Conservation (phyloP, 768 basidiomycete species). For the Mycena metata region DNA sequence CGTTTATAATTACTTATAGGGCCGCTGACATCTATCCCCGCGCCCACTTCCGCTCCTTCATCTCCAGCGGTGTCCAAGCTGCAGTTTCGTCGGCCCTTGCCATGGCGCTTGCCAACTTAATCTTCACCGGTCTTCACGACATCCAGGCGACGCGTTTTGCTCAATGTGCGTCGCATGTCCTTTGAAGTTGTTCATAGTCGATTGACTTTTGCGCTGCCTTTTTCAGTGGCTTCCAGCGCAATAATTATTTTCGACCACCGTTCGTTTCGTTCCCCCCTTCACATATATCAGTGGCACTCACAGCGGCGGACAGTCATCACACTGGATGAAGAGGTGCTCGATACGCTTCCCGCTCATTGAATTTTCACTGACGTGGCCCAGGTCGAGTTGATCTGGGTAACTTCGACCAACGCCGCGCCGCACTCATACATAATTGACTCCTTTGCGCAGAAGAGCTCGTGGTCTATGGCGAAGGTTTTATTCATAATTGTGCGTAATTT, state of each 20-base stretch:
- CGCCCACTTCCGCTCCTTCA: constrained; percentile 30
- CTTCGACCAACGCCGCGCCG: constrained; percentile 13
- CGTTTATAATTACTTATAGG: constrained; percentile 14
- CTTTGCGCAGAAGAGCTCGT: constrained; percentile 59
- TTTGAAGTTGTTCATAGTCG: not conserved
- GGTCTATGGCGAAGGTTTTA: constrained; percentile 67
- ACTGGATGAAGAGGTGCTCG: constrained; percentile 63
- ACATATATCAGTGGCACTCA: constrained; percentile 5
- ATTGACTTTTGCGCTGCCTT: no score
- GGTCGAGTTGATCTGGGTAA: constrained; percentile 71
- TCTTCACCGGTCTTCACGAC: constrained; percentile 49
- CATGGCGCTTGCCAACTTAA: constrained; percentile 32
- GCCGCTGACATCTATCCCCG: constrained; percentile 5
- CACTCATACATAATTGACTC: not conserved
- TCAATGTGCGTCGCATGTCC: constrained; percentile 50
- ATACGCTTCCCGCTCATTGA: not conserved
- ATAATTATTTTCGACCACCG: constrained; percentile 70
- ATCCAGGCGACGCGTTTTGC: constrained; percentile 59
- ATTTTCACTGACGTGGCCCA: constrained; percentile 40
- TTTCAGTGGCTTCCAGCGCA: constrained; percentile 62
- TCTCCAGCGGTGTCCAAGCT: constrained; percentile 32
- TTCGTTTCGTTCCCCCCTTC: constrained; percentile 44
- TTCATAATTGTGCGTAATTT: constrained; percentile 63
- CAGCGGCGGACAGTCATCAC: constrained; percentile 57
- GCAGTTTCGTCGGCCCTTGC: constrained; percentile 10